Base-by-base conservation (phyloP, 163 green algal species). In the Volvox carteri region DNA sequence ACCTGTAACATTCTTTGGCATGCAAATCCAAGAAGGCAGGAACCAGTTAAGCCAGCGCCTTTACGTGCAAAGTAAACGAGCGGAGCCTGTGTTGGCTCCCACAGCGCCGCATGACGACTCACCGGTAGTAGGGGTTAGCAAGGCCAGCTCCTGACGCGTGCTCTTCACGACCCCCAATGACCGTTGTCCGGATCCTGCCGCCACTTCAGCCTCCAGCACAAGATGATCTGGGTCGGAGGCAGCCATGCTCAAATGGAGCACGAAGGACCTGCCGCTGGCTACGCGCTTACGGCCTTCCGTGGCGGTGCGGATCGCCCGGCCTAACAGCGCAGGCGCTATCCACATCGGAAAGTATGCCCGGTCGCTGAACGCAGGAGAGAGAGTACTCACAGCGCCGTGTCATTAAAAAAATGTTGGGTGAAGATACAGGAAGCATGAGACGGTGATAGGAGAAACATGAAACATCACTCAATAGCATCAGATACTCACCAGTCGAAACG, bases 401-500 rank as follows among this genome's bases (percentile, higher is more conserved):
- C n/a, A n/a, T n/a, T n/a, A n/a, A n/a, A n/a, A n/a, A n/a, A n/a
- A n/a, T n/a, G n/a, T n/a, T n/a, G n/a, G n/a, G n/a, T n/a, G n/a
- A n/a, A n/a, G n/a, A n/a, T n/a, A n/a, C n/a, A n/a, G n/a, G n/a
- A n/a, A n/a, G n/a, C n/a, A n/a, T n/a, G n/a, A n/a, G n/a, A n/a
- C n/a, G n/a, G n/a, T n/a, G n/a, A n/a, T n/a, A n/a, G n/a, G n/a
- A n/a, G n/a, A n/a, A n/a, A n/a, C n/a, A n/a, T n/a, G n/a, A n/a
- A n/a, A n/a, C n/a, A n/a, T n/a, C n/a, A n/a, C n/a, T n/a, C n/a
- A n/a, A n/a, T n/a, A n/a, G n/a, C n/a, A n/a, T n/a, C n/a, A 73
- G 11, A 25, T 41, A 60, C 54, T 54, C 77, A 85, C 77, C 77
- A 85, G 35, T 85, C 46, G 77, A 85, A 85, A 39, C 77, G 77